Conservation (phyloP, 148 eudicot species). For the Linanthus parryae region DNA sequence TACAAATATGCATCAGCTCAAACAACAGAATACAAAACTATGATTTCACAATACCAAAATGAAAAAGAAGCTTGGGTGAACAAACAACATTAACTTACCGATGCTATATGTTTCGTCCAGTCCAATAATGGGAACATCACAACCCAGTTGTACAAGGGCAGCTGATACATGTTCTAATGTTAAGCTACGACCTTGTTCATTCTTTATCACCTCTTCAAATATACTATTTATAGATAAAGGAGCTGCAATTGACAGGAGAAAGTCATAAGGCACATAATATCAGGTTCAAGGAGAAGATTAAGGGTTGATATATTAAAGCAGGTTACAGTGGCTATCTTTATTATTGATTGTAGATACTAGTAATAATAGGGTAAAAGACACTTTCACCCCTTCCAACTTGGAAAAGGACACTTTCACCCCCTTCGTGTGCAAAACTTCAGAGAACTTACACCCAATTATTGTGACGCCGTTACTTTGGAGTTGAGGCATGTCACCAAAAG, state of each 20-base stretch:
- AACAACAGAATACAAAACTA: background rate
- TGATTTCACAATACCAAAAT: background rate
- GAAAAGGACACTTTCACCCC: too few species aligned
- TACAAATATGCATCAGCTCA: constrained; percentile 14
- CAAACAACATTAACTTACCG: constrained; percentile 25
- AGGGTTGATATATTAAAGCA: too few species aligned
- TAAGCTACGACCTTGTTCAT: constrained; percentile 59
- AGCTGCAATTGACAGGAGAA: constrained; percentile 36
- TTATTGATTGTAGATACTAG: too few species aligned
- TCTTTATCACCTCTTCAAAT: constrained; percentile 68
- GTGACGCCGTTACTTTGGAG: too few species aligned
- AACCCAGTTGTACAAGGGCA: constrained; percentile 60
- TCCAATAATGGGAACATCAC: constrained; percentile 34
- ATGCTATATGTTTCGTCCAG: constrained; percentile 50
- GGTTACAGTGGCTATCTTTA: too few species aligned
- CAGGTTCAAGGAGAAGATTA: background rate
- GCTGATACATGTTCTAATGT: constrained; percentile 65
- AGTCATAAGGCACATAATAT: background rate
- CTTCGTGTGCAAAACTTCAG: too few species aligned
- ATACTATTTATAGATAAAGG: constrained; percentile 54
- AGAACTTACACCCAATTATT: too few species aligned
- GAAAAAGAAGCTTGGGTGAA: too few species aligned
- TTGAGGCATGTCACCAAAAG: too few species aligned
- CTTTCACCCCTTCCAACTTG: too few species aligned
- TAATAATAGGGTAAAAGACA: too few species aligned